Conservation (phyloP, 2,329 filamentous ascomycete genomes). For the Alternaria longipes region DNA sequence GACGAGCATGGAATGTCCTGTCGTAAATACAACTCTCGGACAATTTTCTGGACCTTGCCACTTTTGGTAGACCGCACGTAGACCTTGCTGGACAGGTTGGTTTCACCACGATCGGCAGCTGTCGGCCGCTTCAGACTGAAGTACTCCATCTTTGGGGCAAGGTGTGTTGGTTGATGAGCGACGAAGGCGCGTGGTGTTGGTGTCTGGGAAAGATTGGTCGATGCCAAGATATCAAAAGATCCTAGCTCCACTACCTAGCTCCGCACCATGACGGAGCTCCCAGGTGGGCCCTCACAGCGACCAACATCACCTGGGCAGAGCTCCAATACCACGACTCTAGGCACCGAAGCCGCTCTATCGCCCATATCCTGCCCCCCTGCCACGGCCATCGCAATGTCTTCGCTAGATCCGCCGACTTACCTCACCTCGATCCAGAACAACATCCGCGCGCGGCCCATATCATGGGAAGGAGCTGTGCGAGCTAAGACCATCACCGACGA, state of each 20-base stretch:
- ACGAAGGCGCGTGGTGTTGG: conserved; percentile 17
- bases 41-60: conserved; percentile 98
- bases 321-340: conserved; percentile 25
- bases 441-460: conserved; percentile 93
- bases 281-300: conserved; percentile 42
- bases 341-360: conserved; percentile 18
- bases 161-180: conserved; percentile 13
- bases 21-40: conserved; percentile 92
- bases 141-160: conserved; percentile 42
- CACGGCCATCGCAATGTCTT: conserved; percentile 70
- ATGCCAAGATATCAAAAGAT: conserved; percentile 42
- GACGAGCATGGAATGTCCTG: conserved; percentile 98
- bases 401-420: conserved; percentile 87
- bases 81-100: conserved; percentile 92
- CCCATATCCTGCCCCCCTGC: conserved; percentile 6
- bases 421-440: conserved; percentile 91
- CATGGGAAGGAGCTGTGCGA: conserved; percentile 95
- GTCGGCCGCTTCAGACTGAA: conserved; percentile 67
- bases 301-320: conserved; percentile 32
- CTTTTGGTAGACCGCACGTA: conserved; percentile 94
- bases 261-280: conserved; percentile 44
- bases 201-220: conserved; percentile 34
- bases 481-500: conserved; percentile 93
- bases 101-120: conserved; percentile 63
- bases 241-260: conserved; percentile 22